phyloP scores from a whole-genome alignment of 805 yeast genomes.

The Yamadazyma phyllophila region DNA sequence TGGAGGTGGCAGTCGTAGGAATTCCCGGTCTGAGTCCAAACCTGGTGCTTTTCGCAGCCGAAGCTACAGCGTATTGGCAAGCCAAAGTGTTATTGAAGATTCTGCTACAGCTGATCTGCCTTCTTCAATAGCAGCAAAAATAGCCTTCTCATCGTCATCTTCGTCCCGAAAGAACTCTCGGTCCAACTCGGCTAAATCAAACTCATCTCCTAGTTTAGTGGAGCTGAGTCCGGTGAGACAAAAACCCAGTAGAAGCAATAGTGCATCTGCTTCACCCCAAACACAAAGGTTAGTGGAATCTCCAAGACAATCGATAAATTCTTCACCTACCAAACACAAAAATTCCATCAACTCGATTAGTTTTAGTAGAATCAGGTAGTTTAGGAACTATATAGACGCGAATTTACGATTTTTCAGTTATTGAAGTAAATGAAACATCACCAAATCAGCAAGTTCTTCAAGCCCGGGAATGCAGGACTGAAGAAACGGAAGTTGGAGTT shows the following conservation, averaged over 20 bases:
- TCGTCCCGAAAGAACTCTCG: conserved; percentile 7
- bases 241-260: neutral
- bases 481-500: conserved; percentile 6
- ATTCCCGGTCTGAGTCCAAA: neutral
- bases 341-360: conserved; percentile 15
- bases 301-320: neutral
- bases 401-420: neutral
- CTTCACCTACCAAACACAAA: conserved; percentile 14
- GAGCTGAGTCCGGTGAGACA: neutral
- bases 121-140: conserved; percentile 27
- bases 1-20: neutral
- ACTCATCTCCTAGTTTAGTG: neutral
- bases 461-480: conserved; percentile 1
- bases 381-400: conserved; percentile 1
- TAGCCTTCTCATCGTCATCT: conserved; percentile 22
- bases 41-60: neutral
- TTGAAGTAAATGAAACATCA: conserved; percentile 6
- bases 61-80: conserved; percentile 1
- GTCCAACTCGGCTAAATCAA: neutral
- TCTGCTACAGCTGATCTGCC: conserved; percentile 14
- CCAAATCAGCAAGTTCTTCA: conserved; percentile 11
- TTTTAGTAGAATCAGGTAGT: conserved; percentile 14
- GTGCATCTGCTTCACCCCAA: neutral
- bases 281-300: neutral
- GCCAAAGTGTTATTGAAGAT: conserved; percentile 1